Conservation (phyloP, 1,284 basidiomycete genomes). For the Stygiomarasmius scandens region DNA sequence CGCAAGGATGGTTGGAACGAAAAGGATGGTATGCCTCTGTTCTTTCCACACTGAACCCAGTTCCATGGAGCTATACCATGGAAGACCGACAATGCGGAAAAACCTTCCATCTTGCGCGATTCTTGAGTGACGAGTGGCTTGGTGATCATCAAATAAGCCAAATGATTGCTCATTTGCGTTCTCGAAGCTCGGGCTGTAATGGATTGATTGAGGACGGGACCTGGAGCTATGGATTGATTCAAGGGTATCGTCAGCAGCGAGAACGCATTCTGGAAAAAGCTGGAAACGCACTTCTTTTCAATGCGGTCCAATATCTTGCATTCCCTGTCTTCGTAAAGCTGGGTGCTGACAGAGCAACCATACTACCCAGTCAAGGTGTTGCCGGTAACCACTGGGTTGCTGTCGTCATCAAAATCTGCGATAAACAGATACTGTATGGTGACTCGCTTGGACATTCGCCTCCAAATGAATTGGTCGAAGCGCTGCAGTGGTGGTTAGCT, state of each 20-base stretch:
- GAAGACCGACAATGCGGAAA: too few relatives aligned
- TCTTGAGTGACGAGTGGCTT: neutral
- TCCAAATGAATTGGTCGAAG: neutral
- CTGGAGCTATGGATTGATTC: neutral
- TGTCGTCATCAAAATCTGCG: neutral
- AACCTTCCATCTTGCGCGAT: neutral
- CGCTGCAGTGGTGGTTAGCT: neutral
- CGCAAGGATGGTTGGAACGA: too few relatives aligned
- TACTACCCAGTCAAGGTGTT: neutral
- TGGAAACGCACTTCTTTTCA: neutral
- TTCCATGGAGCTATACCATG: too few relatives aligned
- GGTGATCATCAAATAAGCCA: neutral
- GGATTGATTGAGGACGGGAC: neutral
- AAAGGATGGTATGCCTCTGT: too few relatives aligned
- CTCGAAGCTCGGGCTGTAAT: too few relatives aligned
- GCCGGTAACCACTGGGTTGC: conserved; percentile 1
- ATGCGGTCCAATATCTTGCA: neutral
- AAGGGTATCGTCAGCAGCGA: neutral
- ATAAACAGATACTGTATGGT: neutral
- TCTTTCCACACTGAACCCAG: too few relatives aligned
- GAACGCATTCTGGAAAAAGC: neutral
- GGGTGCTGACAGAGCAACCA: neutral
- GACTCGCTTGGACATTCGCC: neutral
- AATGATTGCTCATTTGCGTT: neutral
- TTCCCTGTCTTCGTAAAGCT: neutral